Conservation (phyloP, 345 rosid species). For the Microcos paniculata region DNA sequence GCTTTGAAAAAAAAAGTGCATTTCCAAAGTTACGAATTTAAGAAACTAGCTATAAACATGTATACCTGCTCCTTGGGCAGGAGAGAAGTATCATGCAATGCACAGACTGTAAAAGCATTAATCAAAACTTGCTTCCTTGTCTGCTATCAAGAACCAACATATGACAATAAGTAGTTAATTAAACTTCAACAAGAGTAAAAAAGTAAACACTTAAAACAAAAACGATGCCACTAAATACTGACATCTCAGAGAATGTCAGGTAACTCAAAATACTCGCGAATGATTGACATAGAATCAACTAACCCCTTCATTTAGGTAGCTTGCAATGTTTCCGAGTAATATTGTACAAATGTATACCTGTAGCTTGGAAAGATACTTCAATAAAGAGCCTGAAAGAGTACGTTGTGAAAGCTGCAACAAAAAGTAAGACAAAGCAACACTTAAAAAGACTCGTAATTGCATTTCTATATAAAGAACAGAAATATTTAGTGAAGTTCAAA, state of each 20-base stretch:
- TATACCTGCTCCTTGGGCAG: conserved; percentile 99
- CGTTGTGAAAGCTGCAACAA: conserved; percentile 90
- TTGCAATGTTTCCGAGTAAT: conserved; percentile 94
- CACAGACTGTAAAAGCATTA: conserved; percentile 99
- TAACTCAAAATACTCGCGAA: conserved; percentile 12
- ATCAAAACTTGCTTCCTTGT: conserved; percentile 94
- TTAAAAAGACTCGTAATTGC: conserved; percentile 15
- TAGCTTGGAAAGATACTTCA: conserved; percentile 92
- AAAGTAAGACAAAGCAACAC: conserved; percentile 22
- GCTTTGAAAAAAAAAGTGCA: background rate
- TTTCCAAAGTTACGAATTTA: background rate
- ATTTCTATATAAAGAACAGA: background rate
- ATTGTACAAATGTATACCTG: conserved; percentile 83
- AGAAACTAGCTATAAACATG: background rate
- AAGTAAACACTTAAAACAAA: background rate
- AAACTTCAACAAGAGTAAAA: background rate
- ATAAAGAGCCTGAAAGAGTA: conserved; percentile 82
- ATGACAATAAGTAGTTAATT: conserved; percentile 11
- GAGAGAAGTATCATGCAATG: conserved; percentile 90
- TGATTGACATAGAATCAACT: conserved; percentile 24
- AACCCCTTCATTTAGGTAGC: conserved; percentile 90
- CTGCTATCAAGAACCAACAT: conserved; percentile 40
- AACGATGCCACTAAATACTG: background rate
- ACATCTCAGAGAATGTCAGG: conserved; percentile 11
- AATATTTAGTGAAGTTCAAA: background rate